Evolutionary conservation across 257 asterid genomes (phyloP).

Genomic region (Jacaranda copaia): DNA sequence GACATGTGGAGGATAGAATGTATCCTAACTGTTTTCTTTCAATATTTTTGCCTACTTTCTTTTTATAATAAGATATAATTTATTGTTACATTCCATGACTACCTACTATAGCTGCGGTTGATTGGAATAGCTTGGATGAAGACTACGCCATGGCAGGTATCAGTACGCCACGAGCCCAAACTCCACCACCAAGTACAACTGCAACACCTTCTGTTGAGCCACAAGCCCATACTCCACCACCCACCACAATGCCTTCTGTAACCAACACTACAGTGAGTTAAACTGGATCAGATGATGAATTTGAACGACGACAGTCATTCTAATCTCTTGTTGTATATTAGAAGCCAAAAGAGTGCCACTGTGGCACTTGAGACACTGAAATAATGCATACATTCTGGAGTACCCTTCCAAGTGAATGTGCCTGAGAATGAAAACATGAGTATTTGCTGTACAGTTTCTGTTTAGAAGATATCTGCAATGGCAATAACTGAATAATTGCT

Average conservation of each 20-base stretch:
- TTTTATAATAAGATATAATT: background rate
- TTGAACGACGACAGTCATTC: background rate
- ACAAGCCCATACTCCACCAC: conserved; percentile 57
- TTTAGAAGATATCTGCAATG: conserved; percentile 38
- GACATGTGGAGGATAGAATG: conserved; percentile 80
- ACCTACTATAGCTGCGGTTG: conserved; percentile 44
- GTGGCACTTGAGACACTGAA: background rate
- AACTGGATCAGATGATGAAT: conserved; percentile 17
- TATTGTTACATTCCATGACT: conserved; percentile 48
- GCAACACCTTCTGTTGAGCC: conserved; percentile 44
- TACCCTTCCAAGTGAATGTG: conserved; percentile 17
- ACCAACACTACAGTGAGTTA: conserved; percentile 46
- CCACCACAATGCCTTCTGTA: conserved; percentile 47
- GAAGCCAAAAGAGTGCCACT: conserved; percentile 31
- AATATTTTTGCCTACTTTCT: background rate
- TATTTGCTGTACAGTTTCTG: conserved; percentile 51
- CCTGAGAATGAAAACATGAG: conserved; percentile 29
- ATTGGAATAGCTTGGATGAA: conserved; percentile 66
- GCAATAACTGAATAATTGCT: conserved; percentile 44
- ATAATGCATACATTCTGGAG: conserved; percentile 31
- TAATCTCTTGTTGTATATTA: conserved; percentile 35
- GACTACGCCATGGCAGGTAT: conserved; percentile 44
- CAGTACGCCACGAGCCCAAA: conserved; percentile 52
- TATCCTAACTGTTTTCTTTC: conserved; percentile 53
- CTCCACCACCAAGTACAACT: conserved; percentile 49